A percentile compares a stretch with the other conserved stretches of the same genome.
phyloP scores from a whole-genome alignment of 306 rosid species.

The Echinosophora koreensis region DNA sequence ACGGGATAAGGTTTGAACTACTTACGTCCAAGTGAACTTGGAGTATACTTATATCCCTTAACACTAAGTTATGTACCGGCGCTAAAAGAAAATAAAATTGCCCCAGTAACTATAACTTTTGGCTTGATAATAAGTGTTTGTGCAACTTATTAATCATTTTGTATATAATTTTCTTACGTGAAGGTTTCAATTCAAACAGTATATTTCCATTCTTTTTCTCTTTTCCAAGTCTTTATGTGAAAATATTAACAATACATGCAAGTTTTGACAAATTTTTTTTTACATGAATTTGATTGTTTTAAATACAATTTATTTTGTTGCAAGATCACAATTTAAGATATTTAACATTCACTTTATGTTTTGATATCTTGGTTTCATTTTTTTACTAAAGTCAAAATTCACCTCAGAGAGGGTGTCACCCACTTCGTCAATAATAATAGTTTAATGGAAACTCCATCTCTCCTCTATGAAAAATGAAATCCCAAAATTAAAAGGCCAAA shows the following conservation, averaged over 20 bases:
- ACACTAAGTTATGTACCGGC: too few species aligned
- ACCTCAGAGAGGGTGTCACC: neutral
- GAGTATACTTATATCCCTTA: too few species aligned
- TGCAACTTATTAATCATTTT: neutral
- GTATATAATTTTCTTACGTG: neutral
- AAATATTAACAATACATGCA: too few species aligned
- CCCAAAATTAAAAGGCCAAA: conserved; percentile 25
- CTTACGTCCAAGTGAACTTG: too few species aligned
- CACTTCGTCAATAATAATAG: neutral
- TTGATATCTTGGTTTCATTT: neutral
- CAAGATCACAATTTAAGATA: conserved; percentile 14
- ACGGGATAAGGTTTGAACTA: too few species aligned
- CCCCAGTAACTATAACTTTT: too few species aligned
- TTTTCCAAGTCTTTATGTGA: too few species aligned
- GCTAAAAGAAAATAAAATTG: too few species aligned
- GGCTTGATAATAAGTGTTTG: too few species aligned
- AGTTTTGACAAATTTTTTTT: neutral
- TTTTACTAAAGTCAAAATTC: neutral
- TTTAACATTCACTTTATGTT: neutral
- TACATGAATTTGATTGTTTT: neutral
- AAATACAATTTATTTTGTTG: neutral
- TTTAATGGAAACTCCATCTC: neutral
- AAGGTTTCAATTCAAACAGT: too few species aligned
- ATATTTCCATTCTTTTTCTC: neutral
- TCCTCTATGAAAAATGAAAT: neutral